phyloP scores from a whole-genome alignment of 2,329 filamentous ascomycete species.

The Colletotrichum coccodes region DNA sequence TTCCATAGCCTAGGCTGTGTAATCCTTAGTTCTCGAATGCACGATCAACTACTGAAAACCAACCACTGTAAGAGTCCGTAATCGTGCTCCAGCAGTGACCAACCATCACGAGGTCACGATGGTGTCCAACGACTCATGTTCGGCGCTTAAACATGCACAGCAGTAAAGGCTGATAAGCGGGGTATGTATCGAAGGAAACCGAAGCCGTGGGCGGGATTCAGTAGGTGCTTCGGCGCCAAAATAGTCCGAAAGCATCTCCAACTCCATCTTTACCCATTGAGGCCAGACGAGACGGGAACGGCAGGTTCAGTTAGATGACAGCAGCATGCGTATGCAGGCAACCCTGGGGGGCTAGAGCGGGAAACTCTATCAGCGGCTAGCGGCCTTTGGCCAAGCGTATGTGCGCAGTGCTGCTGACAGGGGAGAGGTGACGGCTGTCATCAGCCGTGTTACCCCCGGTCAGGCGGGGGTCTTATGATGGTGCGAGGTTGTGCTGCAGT shows the following conservation, averaged over 20 bases:
- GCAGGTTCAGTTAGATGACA: constrained; percentile 21
- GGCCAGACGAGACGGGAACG: constrained; percentile 28
- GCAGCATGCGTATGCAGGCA: constrained; percentile 21
- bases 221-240: background rate
- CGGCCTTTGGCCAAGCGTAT: constrained; percentile 15
- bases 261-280: constrained; percentile 4
- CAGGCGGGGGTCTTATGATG: constrained; percentile 28
- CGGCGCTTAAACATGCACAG: constrained; percentile 2
- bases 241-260: constrained; percentile 20
- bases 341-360: constrained; percentile 14
- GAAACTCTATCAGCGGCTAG: constrained; percentile 29
- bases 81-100: background rate
- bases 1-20: background rate
- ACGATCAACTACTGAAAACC: background rate
- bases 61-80: background rate
- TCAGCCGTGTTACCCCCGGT: constrained; percentile 9
- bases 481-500: background rate
- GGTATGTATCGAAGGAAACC: constrained; percentile 1
- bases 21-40: background rate
- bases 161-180: constrained; percentile 26
- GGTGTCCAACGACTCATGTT: constrained; percentile 14
- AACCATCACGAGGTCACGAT: constrained; percentile 12
- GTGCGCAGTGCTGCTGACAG: background rate
- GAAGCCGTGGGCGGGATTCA: background rate
- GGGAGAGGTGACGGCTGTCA: constrained; percentile 10